Conservation (phyloP, 2,329 filamentous ascomycete genomes). For the Myriosclerotinia scirpicola region DNA sequence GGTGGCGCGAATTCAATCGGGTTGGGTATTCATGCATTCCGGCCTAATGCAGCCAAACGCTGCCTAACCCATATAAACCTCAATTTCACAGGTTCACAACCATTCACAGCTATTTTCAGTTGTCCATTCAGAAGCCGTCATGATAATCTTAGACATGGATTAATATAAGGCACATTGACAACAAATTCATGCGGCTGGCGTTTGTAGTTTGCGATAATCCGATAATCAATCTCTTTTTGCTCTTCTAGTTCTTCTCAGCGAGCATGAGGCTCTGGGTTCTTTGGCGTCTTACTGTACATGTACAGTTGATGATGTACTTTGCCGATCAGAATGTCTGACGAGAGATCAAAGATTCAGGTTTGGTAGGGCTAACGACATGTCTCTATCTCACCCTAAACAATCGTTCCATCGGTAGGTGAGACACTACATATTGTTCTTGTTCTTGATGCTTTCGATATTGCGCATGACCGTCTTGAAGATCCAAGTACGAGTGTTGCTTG, state of each 20-base stretch:
- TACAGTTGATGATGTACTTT: slow-evolving; percentile 8
- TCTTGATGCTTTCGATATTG: slow-evolving; percentile 8
- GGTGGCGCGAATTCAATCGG: slow-evolving; percentile 32
- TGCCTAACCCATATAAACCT: slow-evolving; percentile 21
- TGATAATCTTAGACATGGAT: slow-evolving; percentile 18
- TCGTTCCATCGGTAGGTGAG: not conserved
- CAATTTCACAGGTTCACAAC: slow-evolving; percentile 14
- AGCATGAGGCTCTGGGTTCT: not conserved
- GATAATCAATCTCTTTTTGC: not conserved
- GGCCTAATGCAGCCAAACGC: slow-evolving; percentile 36
- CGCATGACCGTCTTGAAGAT: slow-evolving; percentile 23
- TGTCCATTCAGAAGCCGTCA: slow-evolving; percentile 27
- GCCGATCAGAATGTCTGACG: slow-evolving; percentile 13
- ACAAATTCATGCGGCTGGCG: slow-evolving; percentile 30
- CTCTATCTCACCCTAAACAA: slow-evolving; percentile 8
- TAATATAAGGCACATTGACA: slow-evolving; percentile 24
- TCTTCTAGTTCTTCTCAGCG: slow-evolving; percentile 15
- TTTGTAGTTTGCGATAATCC: slow-evolving; percentile 21
- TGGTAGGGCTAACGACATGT: slow-evolving; percentile 17
- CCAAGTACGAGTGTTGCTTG: slow-evolving; percentile 18
- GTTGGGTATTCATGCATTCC: slow-evolving; percentile 51
- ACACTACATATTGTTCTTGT: not conserved
- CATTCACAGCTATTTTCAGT: slow-evolving; percentile 16
- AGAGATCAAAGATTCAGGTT: slow-evolving; percentile 5
- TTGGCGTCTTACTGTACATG: slow-evolving; percentile 20